A percentile compares a stretch with the other conserved stretches of the same genome.
Evolutionary conservation across 371 early-diverging fungal genomes (phyloP).

Genomic region (Mucor racemosus): DNA sequence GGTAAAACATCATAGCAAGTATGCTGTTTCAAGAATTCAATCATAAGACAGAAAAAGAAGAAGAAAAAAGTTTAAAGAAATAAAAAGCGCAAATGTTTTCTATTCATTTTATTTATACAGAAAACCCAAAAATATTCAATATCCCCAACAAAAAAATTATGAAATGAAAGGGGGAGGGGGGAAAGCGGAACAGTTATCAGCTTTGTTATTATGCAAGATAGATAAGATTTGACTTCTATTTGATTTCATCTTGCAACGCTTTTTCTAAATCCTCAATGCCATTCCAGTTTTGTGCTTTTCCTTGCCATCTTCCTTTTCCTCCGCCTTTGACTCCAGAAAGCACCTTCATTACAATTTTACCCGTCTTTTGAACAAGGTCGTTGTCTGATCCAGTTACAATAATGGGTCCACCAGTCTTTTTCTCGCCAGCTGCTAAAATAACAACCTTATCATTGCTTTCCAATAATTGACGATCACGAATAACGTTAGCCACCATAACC

Average conservation of each 20-base stretch:
- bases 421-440: slow-evolving; percentile 57
- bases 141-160: slow-evolving; percentile 5
- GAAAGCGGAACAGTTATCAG: neutral
- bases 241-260: slow-evolving; percentile 14
- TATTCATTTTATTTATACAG: neutral
- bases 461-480: slow-evolving; percentile 30
- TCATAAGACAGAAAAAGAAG: slow-evolving; percentile 25
- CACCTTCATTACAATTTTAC: slow-evolving; percentile 39
- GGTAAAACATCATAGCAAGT: slow-evolving; percentile 85
- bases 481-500: slow-evolving; percentile 19
- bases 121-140: neutral
- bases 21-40: slow-evolving; percentile 68
- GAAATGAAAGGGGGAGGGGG: neutral
- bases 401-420: slow-evolving; percentile 59
- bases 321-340: slow-evolving; percentile 62
- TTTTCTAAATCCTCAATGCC: slow-evolving; percentile 41
- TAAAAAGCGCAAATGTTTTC: neutral
- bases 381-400: slow-evolving; percentile 51
- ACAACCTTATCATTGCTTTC: slow-evolving; percentile 36
- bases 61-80: neutral
- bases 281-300: slow-evolving; percentile 65
- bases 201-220: neutral
- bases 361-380: slow-evolving; percentile 52
- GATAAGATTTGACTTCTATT: neutral
- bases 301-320: slow-evolving; percentile 72